Evolutionary conservation across 768 basidiomycete species (phyloP), one percentile per base, ranked within the genome.

Genomic region (Gymnopilus dilepis): DNA sequence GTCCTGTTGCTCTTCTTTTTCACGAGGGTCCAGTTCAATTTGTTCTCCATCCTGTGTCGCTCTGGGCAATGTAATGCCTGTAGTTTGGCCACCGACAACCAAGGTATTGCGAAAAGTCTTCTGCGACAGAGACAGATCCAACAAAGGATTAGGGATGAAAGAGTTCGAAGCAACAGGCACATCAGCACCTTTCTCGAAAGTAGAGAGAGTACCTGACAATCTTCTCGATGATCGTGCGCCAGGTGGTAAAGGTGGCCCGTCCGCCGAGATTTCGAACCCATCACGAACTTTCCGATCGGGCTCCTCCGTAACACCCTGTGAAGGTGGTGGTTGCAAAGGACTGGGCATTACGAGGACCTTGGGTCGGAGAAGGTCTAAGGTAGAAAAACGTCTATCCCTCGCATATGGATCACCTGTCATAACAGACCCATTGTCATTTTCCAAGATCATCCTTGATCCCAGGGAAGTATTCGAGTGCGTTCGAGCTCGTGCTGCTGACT

Each of bases 271-370:
- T 70, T 85, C 80, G 72, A 93, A 91, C 8, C 88, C 89, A 50
- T 85, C 85, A 48, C 80, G 77, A 31, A 79, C 67, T 40, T 71
- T 75, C 3, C 69, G 70, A 41, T 67, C 64, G 15, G 79, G 61
- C 43, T 77, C 30, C 30, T 15, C 69, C n/a, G 77, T 72, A 17
- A 79, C 64, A 21, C 75, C 64, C 26, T 73, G 63, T 37, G 73
- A 67, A 17, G 77, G 69, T 17, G 74, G 68, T 53, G 80, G 76
- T 67, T 95, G 91, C 37, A 97, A 77, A 1, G 94, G 92, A 62
- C 90, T 91, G 9, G 95, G 95, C 95, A 97, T 97, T 63, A 97
- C 87, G 45, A 97, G 87, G n/a, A 95, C 83, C 73, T 95, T 95
- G 1, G 95, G 95, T 21, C 95, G 84, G 66, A 97, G 80, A 43